Base-by-base conservation (phyloP, 495 filamentous ascomycete species). In the Cryomyces minteri region DNA sequence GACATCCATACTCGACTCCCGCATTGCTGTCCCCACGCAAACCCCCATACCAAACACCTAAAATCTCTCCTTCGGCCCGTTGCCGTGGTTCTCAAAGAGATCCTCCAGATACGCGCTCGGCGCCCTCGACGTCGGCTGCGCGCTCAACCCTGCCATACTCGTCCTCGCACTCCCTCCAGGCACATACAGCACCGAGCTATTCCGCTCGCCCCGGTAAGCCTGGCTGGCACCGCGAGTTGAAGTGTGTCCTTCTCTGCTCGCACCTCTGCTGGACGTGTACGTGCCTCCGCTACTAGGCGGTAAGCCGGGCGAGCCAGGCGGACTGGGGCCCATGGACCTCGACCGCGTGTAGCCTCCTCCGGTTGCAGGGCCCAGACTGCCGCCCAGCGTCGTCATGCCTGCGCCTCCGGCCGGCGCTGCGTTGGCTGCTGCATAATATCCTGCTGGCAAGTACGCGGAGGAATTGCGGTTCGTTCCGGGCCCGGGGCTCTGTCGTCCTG, bases 51-150 rank as follows among this genome's bases (percentile, higher is more conserved):
- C 18, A 25, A 25, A 25, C 18, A 25, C 18, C 18, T 25, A 25
- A 25, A 25, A 38, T 3, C 9, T 38, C 43, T 60, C 57, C 52
- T 54, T 50, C 30, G 57, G 57, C 46, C 58, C 61, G 41, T 53
- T 54, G 9, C 55, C 59, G 57, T 80, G 77, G 48, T 66, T 76
- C 56, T 88, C 86, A 57, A 98, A 82, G 47, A 98, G 54, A 66
- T 96, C 90, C 47, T 98, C 88, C 38, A 98, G 62, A 57, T 88
- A 94, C 38, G 88, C 83, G 61, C 86, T 94, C 8, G 90, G 90
- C 30, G 86, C 84, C 37, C 90, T 69, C 18, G 72, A 69, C n/a
- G 40, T 46, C 40, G 76, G 76, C 51, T 67, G 74, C 41, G 85
- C 59, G 48, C 81, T 88, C 31, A 72, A 11, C n/a, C 10, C 67